Evolutionary conservation across 345 rosid genomes (phyloP).

Genomic region (Eucalyptus microcorys): DNA sequence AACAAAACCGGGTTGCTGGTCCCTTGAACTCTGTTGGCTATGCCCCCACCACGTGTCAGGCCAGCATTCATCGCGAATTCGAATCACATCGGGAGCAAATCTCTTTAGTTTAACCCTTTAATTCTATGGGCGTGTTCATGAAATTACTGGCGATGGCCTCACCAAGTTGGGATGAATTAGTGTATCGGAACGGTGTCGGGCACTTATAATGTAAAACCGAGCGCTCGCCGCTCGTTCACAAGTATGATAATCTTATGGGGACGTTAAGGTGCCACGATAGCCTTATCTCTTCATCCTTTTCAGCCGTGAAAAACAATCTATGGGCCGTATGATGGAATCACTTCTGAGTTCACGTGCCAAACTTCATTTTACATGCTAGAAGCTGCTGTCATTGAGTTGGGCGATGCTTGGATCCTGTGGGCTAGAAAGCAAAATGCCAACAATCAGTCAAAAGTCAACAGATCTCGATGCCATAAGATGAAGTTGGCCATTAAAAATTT

Average conservation of each 20-base stretch:
- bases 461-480: neutral
- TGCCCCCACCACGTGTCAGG: neutral
- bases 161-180: neutral
- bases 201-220: neutral
- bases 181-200: neutral
- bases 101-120: fast-evolving
- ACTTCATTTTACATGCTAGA: neutral
- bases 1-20: neutral
- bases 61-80: neutral
- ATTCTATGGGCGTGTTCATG: neutral
- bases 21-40: neutral
- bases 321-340: neutral
- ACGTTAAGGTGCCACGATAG: neutral
- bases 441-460: neutral
- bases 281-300: neutral
- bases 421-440: neutral
- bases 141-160: neutral
- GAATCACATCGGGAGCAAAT: neutral
- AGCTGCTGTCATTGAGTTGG: neutral
- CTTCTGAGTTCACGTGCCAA: neutral
- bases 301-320: neutral
- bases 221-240: neutral
- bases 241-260: neutral
- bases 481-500: neutral
- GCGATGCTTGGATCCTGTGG: neutral